Evolutionary conservation across 1,139 yeast genomes (phyloP), one percentile per base, ranked within the genome.

Genomic region (Maudiozyma humilis): DNA sequence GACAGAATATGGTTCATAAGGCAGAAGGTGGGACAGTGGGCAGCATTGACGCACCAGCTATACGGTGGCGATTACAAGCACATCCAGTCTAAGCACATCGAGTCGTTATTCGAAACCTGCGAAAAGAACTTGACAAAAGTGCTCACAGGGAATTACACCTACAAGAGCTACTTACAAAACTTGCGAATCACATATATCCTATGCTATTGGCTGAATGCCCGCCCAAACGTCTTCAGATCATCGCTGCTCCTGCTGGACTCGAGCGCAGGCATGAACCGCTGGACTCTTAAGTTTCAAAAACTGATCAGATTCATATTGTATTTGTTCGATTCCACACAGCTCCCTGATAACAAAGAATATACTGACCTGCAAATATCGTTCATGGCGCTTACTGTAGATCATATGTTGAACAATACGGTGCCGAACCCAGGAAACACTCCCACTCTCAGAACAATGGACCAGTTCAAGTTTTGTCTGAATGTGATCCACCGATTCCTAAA

Each of bases 1-100:
- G 50, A 54, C 19, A 50, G 57, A 27, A 23, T 54, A 38, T 59
- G 62, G 63, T 48, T 51, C 20, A 32, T 60, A 17, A 47, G 60
- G 37, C 47, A 43, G 35, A 56, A 51, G 33, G 12, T 58, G 12
- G 54, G 55, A 13, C 36, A 36, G 16, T 58, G 63, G 63, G 54
- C 57, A 38, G 43, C 49, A 20, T 25, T 51, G 8, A 15, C 40
- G 18, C 38, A 42, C 10, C 40, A 44, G 19, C 41, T 55, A 17
- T 50, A 51, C 40, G 59, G 57, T 7, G 37, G 32, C 13, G 25
- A 36, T 1, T 39, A 44, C 23, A 56, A 51, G 41, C 23, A 44
- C 1, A 33, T 40, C n/a, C 33, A 57, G 16, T 48, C 59, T 2
- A 35, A 36, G 3, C 36, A 43, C 32, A 17, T 58, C 6, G 25